Percentiles rank a stretch among this genome's conserved stretches.
Conservation (phyloP, 441 rosid species). For the Isatis lusitanica region DNA sequence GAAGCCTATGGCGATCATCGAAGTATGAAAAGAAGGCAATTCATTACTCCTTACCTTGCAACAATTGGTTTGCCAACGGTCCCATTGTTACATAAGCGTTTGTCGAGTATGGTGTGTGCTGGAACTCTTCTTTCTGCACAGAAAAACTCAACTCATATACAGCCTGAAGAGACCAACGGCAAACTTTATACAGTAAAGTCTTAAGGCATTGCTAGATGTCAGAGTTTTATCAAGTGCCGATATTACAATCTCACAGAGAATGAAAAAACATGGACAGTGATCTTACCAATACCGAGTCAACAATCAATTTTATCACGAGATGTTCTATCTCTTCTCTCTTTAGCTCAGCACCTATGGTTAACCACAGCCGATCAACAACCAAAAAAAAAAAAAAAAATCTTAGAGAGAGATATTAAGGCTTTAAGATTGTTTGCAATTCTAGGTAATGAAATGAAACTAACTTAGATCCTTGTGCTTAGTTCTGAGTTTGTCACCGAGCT, state of each 20-base stretch:
- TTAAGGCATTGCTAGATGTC: neutral
- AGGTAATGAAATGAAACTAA: constrained; percentile 27
- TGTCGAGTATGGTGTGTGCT: constrained; percentile 92
- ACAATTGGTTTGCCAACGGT: constrained; percentile 73
- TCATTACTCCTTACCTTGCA: constrained; percentile 61
- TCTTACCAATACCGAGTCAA: constrained; percentile 77
- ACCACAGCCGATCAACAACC: constrained; percentile 5
- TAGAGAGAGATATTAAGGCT: neutral
- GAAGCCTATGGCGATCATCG: neutral
- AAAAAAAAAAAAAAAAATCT: neutral
- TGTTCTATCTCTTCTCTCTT: constrained; percentile 82
- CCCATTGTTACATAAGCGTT: constrained; percentile 88
- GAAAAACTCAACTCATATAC: neutral
- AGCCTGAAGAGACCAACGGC: neutral
- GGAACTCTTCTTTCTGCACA: constrained; percentile 87
- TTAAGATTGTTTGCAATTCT: neutral
- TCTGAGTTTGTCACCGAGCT: constrained; percentile 87
- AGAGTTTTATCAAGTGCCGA: neutral
- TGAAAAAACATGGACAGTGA: neutral
- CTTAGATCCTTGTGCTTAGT: constrained; percentile 75
- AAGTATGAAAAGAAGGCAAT: neutral
- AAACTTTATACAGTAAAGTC: neutral
- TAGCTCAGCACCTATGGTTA: constrained; percentile 55
- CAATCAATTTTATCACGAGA: constrained; percentile 67
- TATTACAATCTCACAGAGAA: neutral